Conservation (phyloP, 2,329 filamentous ascomycete species). For the Stachybotrys elegans region DNA sequence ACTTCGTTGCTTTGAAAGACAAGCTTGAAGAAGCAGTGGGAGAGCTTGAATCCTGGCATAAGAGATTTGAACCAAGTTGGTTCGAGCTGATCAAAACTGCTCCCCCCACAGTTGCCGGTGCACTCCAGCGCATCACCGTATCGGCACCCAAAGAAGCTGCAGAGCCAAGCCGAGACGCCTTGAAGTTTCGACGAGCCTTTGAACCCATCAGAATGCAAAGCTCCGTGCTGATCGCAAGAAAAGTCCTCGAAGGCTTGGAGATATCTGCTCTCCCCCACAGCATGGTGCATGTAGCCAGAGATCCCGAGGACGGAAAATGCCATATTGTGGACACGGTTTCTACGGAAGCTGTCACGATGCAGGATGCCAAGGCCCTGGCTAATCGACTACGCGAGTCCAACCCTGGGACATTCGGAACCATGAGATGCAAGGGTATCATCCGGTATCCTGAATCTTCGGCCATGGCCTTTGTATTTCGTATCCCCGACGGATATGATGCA, state of each 20-base stretch:
- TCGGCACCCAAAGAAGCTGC: background rate
- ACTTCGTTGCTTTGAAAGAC: background rate
- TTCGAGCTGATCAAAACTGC: constrained; percentile 6
- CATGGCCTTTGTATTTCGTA: constrained; percentile 6
- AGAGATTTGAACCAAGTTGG: constrained; percentile 8
- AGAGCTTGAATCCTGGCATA: constrained; percentile 6
- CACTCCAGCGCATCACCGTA: background rate
- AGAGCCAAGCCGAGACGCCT: background rate
- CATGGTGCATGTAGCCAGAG: constrained; percentile 2
- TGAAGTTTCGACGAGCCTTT: constrained; percentile 4
- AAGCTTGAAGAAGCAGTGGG: background rate
- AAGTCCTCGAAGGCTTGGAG: background rate
- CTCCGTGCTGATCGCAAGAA: background rate
- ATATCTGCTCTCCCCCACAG: background rate
- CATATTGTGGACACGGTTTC: constrained; percentile 3
- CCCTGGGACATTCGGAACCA: constrained; percentile 4
- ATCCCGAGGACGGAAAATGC: background rate
- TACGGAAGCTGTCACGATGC: constrained; percentile 1
- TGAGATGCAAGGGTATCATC: constrained; percentile 6
- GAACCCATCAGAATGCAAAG: background rate
- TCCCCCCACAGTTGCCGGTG: background rate
- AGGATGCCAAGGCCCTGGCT: constrained; percentile 5
- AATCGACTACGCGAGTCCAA: constrained; percentile 5
- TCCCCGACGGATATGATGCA: constrained; percentile 4
- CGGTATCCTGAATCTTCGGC: background rate